Evolutionary conservation across 768 basidiomycete species (phyloP).

Genomic region (Suillus brevipes): DNA sequence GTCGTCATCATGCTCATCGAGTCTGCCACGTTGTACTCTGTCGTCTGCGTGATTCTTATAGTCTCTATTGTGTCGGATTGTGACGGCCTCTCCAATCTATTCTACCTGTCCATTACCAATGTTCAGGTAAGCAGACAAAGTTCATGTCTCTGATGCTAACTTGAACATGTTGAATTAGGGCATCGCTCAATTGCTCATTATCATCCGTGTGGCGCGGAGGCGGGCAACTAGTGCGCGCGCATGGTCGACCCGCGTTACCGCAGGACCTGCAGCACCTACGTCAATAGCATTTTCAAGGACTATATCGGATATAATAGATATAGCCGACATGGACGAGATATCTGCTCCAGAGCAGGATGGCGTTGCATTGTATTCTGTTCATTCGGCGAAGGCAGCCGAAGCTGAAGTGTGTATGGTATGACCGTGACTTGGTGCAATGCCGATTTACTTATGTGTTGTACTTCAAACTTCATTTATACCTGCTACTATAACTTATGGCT

Average conservation of each 20-base stretch:
- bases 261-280: not conserved
- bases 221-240: slow-evolving; percentile 16
- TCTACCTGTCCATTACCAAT: slow-evolving; percentile 33
- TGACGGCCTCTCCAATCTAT: slow-evolving; percentile 27
- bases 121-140: slow-evolving; percentile 25
- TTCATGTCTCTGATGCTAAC: too few species aligned
- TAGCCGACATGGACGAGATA: not conserved
- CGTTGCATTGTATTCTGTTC: not conserved
- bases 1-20: slow-evolving; percentile 37
- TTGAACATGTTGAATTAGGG: slow-evolving; percentile 20
- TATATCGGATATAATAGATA: not conserved
- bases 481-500: not conserved
- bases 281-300: not conserved
- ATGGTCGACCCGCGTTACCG: not conserved
- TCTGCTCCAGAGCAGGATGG: not conserved
- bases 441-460: not conserved
- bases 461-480: not conserved
- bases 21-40: slow-evolving; percentile 33
- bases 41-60: slow-evolving; percentile 32
- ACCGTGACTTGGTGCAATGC: not conserved
- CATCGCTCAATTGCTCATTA: slow-evolving; percentile 36
- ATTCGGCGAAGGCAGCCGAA: not conserved
- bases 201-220: slow-evolving; percentile 36
- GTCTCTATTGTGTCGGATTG: slow-evolving; percentile 26
- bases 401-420: not conserved